Conservation (phyloP, 179 eudicot genomes). For the Silene coronaria region DNA sequence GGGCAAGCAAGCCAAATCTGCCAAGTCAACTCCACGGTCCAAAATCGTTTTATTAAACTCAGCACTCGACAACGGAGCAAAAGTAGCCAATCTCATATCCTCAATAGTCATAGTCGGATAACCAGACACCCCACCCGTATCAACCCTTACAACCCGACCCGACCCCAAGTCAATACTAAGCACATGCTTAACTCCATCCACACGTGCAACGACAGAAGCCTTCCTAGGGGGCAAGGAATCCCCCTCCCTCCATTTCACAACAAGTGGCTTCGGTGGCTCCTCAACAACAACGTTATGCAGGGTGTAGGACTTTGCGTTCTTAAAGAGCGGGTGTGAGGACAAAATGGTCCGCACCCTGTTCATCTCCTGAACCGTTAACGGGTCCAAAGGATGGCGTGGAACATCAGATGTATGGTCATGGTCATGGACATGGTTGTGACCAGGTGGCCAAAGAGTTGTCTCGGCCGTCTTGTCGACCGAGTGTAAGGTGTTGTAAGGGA, state of each 20-base stretch:
- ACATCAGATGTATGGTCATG: constrained; percentile 38
- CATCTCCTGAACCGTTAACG: constrained; percentile 64
- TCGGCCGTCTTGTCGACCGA: constrained; percentile 20
- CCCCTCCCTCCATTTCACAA: constrained; percentile 57
- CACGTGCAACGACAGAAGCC: constrained; percentile 72
- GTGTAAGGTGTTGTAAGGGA: constrained; percentile 28
- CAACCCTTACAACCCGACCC: constrained; percentile 38
- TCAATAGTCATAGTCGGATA: constrained; percentile 80
- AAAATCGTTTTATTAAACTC: constrained; percentile 68
- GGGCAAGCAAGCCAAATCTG: constrained; percentile 77
- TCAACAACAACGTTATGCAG: constrained; percentile 65
- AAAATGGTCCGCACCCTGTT: constrained; percentile 46
- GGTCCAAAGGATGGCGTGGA: constrained; percentile 86
- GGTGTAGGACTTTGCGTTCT: constrained; percentile 31
- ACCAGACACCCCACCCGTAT: constrained; percentile 39
- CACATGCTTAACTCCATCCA: constrained; percentile 38
- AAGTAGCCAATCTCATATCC: constrained; percentile 56
- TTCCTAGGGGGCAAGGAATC: constrained; percentile 51
- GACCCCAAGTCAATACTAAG: constrained; percentile 45
- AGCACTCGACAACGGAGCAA: constrained; percentile 53
- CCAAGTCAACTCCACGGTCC: constrained; percentile 61
- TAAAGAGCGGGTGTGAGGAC: constrained; percentile 38
- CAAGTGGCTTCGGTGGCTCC: constrained; percentile 55
- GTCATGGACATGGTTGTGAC: constrained; percentile 18
- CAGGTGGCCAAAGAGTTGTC: constrained; percentile 23